phyloP scores from a whole-genome alignment of 2,329 filamentous ascomycete genomes.

The Tolypocladium tropicale region DNA sequence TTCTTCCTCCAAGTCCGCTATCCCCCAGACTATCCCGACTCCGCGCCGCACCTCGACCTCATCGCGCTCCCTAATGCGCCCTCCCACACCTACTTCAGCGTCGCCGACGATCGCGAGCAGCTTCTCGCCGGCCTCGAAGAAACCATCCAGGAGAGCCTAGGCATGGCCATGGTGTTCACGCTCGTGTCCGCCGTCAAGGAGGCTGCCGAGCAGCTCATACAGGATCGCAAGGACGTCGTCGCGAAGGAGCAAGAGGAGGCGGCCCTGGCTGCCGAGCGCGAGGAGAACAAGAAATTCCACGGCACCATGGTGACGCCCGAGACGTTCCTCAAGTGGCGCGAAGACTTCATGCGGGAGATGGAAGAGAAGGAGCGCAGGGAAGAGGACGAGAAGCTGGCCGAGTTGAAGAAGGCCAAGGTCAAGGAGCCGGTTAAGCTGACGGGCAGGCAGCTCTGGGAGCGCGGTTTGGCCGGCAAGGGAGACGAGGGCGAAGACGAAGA shows the following conservation, averaged over 20 bases:
- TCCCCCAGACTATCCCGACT: slow-evolving; percentile 84
- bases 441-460: slow-evolving; percentile 70
- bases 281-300: slow-evolving; percentile 95
- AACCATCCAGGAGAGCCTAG: slow-evolving; percentile 82
- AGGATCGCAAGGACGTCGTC: slow-evolving; percentile 57
- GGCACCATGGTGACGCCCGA: slow-evolving; percentile 82
- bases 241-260: slow-evolving; percentile 48
- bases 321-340: slow-evolving; percentile 75
- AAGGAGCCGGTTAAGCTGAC: slow-evolving; percentile 67
- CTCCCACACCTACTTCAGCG: slow-evolving; percentile 62
- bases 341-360: slow-evolving; percentile 69
- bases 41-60: slow-evolving; percentile 73
- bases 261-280: slow-evolving; percentile 57
- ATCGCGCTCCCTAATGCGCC: slow-evolving; percentile 59
- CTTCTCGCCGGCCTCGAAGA: slow-evolving; percentile 63
- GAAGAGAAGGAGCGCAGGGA: slow-evolving; percentile 57
- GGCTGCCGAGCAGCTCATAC: slow-evolving; percentile 73
- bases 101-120: slow-evolving; percentile 66
- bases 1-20: slow-evolving; percentile 81
- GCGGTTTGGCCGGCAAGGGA: slow-evolving; percentile 55
- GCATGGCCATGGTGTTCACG: slow-evolving; percentile 97
- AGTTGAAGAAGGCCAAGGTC: slow-evolving; percentile 67
- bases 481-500: slow-evolving; percentile 60
- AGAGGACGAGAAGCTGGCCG: slow-evolving; percentile 71
- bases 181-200: slow-evolving; percentile 84